Percentiles rank a stretch among this genome's conserved stretches.
These are phyloP conservation scores for Colletotrichum higginsianum DNA, from an alignment of 2,329 filamentous ascomycete genomes.

Conservation along the genomic window DNA sequence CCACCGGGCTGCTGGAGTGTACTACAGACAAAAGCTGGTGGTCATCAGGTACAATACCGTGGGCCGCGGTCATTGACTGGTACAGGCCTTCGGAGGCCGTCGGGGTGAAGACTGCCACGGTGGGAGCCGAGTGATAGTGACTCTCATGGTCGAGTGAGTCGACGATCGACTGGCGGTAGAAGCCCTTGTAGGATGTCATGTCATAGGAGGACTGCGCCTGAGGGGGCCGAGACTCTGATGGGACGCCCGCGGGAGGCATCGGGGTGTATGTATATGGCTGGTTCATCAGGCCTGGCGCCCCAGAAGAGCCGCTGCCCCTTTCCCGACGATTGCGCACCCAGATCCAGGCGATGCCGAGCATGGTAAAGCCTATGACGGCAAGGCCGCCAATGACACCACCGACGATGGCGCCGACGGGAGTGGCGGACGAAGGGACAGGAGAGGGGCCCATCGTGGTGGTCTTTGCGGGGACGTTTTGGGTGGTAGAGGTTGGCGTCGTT, in stretches of 20 bases:
- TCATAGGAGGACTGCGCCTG: background rate
- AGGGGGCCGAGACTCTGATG: background rate
- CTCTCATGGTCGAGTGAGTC: background rate
- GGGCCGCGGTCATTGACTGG: background rate
- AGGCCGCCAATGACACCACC: slow-evolving; percentile 15
- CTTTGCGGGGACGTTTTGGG: background rate
- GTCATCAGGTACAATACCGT: background rate
- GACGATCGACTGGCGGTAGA: background rate
- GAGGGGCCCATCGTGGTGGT: background rate
- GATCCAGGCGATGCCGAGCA: slow-evolving; percentile 4
- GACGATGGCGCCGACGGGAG: slow-evolving; percentile 4
- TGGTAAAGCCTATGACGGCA: background rate
- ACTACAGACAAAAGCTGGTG: background rate
- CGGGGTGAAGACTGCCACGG: background rate
- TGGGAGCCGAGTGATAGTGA: background rate
- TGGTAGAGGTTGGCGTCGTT: background rate
- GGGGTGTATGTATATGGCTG: slow-evolving; percentile 1
- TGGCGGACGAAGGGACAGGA: background rate
- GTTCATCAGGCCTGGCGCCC: background rate
- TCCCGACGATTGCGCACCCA: background rate
- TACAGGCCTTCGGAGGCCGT: background rate
- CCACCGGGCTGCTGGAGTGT: background rate
- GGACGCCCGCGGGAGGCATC: background rate
- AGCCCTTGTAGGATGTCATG: slow-evolving; percentile 6
- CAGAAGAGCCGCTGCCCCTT: background rate